Percentiles rank a stretch among this genome's conserved stretches.
phyloP scores from a whole-genome alignment of 805 yeast genomes.

The Candida tammaniensis region DNA sequence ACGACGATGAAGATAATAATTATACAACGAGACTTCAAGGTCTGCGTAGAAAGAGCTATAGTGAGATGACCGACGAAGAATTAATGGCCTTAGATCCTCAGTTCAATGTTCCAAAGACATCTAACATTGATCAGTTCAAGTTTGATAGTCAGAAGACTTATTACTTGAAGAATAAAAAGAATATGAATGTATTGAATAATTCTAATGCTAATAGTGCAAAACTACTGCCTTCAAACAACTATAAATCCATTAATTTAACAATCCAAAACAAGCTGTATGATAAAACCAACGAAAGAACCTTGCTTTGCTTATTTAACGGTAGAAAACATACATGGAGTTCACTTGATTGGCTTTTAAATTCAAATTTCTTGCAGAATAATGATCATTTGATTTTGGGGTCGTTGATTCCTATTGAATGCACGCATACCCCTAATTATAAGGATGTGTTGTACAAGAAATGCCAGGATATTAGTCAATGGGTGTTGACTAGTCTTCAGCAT shows the following conservation, averaged over 20 bases:
- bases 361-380: slow-evolving; percentile 31
- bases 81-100: slow-evolving; percentile 54
- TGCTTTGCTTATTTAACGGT: slow-evolving; percentile 38
- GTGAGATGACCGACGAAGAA: slow-evolving; percentile 54
- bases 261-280: slow-evolving; percentile 37
- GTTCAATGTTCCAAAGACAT: slow-evolving; percentile 32
- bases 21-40: not conserved
- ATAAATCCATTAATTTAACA: slow-evolving; percentile 40
- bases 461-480: slow-evolving; percentile 22
- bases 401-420: slow-evolving; percentile 11
- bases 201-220: slow-evolving; percentile 24
- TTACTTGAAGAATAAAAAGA: slow-evolving; percentile 18
- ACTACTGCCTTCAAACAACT: slow-evolving; percentile 28
- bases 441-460: slow-evolving; percentile 21
- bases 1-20: slow-evolving; percentile 7
- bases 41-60: slow-evolving; percentile 39
- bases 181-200: slow-evolving; percentile 7
- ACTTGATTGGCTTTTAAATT: slow-evolving; percentile 31
- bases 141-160: slow-evolving; percentile 41
- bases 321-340: slow-evolving; percentile 45
- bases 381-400: slow-evolving; percentile 38
- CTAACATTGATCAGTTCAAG: slow-evolving; percentile 42
- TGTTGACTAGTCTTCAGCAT: slow-evolving; percentile 15
- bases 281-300: slow-evolving; percentile 20
- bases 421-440: not conserved